These are phyloP conservation scores for Penicillium flavigenum DNA, from an alignment of 495 filamentous ascomycete species.

Conservation along the genomic window DNA sequence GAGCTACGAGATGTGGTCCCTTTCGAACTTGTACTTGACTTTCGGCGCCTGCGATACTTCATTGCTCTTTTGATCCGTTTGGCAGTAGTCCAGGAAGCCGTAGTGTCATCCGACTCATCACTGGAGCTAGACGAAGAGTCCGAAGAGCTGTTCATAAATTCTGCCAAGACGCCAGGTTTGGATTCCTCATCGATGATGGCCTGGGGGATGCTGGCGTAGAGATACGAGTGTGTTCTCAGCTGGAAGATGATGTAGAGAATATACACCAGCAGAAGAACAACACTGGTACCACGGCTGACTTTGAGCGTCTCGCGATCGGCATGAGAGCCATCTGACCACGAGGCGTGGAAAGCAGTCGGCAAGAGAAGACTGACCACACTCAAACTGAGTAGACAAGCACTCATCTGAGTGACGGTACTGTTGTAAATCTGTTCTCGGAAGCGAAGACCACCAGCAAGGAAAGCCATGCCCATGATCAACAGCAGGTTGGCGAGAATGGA, in stretches of 20 bases:
- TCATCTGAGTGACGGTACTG: conserved; percentile 93
- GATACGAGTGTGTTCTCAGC: conserved; percentile 85
- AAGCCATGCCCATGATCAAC: conserved; percentile 88
- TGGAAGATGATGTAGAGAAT: conserved; percentile 85
- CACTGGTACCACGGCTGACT: conserved; percentile 86
- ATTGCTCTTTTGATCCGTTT: conserved; percentile 72
- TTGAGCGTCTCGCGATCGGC: conserved; percentile 72
- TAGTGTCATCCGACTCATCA: conserved; percentile 63
- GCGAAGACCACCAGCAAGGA: conserved; percentile 79
- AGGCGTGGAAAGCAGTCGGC: conserved; percentile 90
- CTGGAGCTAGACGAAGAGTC: conserved; percentile 61
- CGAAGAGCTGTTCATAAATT: conserved; percentile 71
- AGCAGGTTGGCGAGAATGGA: conserved; percentile 87
- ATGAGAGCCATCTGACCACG: conserved; percentile 59
- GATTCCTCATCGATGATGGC: conserved; percentile 86
- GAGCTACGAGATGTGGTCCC: conserved; percentile 49
- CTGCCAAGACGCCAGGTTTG: conserved; percentile 77
- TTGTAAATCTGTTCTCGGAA: conserved; percentile 95
- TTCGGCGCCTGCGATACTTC: conserved; percentile 64
- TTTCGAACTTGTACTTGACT: conserved; percentile 69
- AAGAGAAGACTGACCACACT: conserved; percentile 83
- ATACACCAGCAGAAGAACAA: conserved; percentile 84
- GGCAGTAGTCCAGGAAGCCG: conserved; percentile 69
- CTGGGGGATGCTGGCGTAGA: conserved; percentile 88
- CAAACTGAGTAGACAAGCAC: conserved; percentile 84